These are phyloP conservation scores for Solanum virginianum DNA, from an alignment of 257 asterid genomes.

Conservation along the genomic window DNA sequence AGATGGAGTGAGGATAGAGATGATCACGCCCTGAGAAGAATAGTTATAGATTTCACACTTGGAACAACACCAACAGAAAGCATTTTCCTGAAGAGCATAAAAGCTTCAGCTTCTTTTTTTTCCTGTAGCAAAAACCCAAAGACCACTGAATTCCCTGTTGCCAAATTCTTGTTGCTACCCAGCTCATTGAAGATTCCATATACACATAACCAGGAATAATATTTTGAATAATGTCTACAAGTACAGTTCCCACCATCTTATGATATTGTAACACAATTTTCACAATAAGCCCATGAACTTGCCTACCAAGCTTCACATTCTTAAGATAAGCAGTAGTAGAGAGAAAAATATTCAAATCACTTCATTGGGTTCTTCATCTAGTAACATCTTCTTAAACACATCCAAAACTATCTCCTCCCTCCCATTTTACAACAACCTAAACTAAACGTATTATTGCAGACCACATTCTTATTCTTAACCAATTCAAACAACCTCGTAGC, in stretches of 20 bases:
- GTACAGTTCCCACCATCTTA: no score
- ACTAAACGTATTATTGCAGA: constrained; percentile 63
- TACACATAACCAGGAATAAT: no score
- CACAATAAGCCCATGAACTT: constrained; percentile 49
- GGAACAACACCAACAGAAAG: constrained; percentile 29
- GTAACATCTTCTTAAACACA: no score
- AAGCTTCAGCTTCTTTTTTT: constrained; percentile 44
- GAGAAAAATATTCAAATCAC: constrained; percentile 47
- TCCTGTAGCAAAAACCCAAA: no score
- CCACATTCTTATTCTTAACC: constrained; percentile 38
- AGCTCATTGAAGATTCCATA: no score
- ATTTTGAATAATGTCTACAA: no score
- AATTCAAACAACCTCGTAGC: constrained; percentile 44
- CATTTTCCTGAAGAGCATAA: constrained; percentile 64
- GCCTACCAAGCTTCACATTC: constrained; percentile 47
- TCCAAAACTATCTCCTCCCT: constrained; percentile 25
- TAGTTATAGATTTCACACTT: constrained; percentile 36
- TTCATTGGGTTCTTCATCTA: constrained; percentile 41
- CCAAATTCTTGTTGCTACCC: no score
- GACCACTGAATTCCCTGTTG: no score
- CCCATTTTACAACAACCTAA: constrained; percentile 63
- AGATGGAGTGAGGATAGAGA: constrained; percentile 20
- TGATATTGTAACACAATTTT: no score
- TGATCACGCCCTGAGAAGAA: constrained; percentile 63
- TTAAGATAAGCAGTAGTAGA: constrained; percentile 60